These are phyloP conservation scores for Sarcodon aspratus DNA, from an alignment of 768 basidiomycete genomes.

Conservation along the genomic window DNA sequence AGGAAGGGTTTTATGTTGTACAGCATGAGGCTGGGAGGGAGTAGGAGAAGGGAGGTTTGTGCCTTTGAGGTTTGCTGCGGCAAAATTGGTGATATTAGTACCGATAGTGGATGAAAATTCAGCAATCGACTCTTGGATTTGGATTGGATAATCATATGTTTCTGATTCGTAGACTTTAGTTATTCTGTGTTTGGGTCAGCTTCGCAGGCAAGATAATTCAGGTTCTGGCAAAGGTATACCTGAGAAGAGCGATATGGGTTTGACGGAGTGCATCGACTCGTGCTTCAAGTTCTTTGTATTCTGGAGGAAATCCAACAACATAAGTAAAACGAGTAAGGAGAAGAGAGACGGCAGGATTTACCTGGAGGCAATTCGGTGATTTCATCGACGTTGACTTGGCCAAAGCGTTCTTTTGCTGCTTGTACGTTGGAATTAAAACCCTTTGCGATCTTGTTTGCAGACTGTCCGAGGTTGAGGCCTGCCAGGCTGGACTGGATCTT, in stretches of 20 bases:
- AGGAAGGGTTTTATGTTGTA: constrained; percentile 91
- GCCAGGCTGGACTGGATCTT: constrained; percentile 55
- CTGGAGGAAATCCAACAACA: constrained; percentile 25
- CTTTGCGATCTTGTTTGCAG: constrained; percentile 66
- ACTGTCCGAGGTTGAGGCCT: constrained; percentile 61
- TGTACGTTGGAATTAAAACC: constrained; percentile 76
- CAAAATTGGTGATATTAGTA: constrained; percentile 70
- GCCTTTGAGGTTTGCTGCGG: constrained; percentile 80
- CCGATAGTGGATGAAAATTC: constrained; percentile 65
- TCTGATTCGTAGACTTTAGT: constrained; percentile 84
- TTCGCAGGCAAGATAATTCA: constrained; percentile 1
- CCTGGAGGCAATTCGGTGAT: constrained; percentile 92
- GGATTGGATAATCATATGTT: constrained; percentile 82
- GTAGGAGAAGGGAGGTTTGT: constrained; percentile 75
- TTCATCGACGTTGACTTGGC: constrained; percentile 82
- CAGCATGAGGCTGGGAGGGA: constrained; percentile 39
- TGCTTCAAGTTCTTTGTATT: constrained; percentile 93
- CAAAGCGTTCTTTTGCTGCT: constrained; percentile 79
- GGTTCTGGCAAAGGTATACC: constrained; percentile 33
- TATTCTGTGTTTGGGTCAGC: constrained; percentile 37
- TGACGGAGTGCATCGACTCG: constrained; percentile 86
- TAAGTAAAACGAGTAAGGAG: neutral
- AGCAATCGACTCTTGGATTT: constrained; percentile 72
- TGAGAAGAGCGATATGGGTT: constrained; percentile 69
- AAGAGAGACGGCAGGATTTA: constrained; percentile 13